A percentile compares a stretch with the other conserved stretches of the same genome.
phyloP scores from a whole-genome alignment of 257 asterid species.

The Ilex asprella region DNA sequence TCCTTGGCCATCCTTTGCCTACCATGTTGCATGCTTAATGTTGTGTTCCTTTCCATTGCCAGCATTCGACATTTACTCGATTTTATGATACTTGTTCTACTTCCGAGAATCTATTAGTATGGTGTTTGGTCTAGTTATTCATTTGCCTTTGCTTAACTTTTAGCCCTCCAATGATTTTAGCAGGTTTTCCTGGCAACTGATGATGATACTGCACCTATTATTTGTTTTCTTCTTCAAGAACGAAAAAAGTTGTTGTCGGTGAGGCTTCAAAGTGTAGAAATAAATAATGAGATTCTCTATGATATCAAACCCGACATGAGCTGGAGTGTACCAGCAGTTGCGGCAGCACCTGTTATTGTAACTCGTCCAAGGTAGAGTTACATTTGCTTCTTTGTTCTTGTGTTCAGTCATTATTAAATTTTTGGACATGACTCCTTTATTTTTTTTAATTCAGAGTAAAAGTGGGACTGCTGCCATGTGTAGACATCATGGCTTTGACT shows the following conservation, averaged over 20 bases:
- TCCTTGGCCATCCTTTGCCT: neutral
- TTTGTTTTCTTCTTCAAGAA: conserved; percentile 86
- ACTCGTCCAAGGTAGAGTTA: conserved; percentile 70
- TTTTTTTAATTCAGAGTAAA: conserved; percentile 39
- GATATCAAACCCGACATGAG: conserved; percentile 90
- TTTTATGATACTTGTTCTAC: neutral
- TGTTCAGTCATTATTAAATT: neutral
- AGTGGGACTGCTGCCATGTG: conserved; percentile 54
- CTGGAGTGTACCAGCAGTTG: conserved; percentile 88
- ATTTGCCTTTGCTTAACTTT: conserved; percentile 12
- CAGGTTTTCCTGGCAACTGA: conserved; percentile 93
- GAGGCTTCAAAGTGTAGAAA: conserved; percentile 67
- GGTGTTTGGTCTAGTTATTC: conserved; percentile 1
- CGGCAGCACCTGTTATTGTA: conserved; percentile 81
- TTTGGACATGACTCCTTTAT: conserved; percentile 16
- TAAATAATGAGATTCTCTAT: conserved; percentile 57
- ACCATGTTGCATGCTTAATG: neutral
- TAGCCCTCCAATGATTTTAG: conserved; percentile 12
- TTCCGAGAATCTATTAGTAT: too few species aligned
- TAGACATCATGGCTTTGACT: conserved; percentile 71
- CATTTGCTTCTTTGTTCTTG: conserved; percentile 9
- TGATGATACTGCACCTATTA: conserved; percentile 58
- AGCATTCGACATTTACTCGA: neutral
- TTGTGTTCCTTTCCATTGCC: neutral
- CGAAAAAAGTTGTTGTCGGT: conserved; percentile 65